Evolutionary conservation across 176 grass and related monocot species (phyloP), one percentile per base, ranked within the genome.

Genomic region (Tillandsia fasciculata): DNA sequence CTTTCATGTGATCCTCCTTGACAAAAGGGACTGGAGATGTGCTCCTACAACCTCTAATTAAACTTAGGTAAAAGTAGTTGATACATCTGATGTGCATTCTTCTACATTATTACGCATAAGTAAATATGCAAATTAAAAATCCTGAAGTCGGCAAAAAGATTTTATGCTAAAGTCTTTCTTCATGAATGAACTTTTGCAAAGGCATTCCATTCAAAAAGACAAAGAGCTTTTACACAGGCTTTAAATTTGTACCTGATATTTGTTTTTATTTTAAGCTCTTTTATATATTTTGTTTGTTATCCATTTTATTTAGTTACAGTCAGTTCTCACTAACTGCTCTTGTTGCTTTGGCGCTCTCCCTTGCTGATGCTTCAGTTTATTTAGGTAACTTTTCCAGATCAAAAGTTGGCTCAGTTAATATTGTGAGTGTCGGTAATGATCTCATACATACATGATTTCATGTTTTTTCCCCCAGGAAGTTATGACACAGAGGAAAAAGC

Each of bases 401-500:
- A 48, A 51, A 49, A 27, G 26, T 70, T 69, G 64, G 57, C 65
- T 70, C 15, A 23, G 22, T 61, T n/a, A 17, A 61, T 18, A 61
- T 61, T 42, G 17, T 61, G 56, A 61, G 56, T 61, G 15, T 23
- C 7, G 56, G 22, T n/a, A 24, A 48, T 14, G 12, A 63, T 78
- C 13, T 10, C 70, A 48, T 17, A 15, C 14, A 64, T 49, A 51
- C 66, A 23, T 24, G 33, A 64, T 49, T 22, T 68, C 23, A 51
- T n/a, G 20, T 15, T 52, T 67, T 27, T 65, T 28, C 48, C 63
- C 64, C 49, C 79, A 99, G 94, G 94, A 50, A 99, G 94, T 74
- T 99, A 93, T 80, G 82, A 90, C 82, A 80, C 81, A 2, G 89
- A 99, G 72, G 87, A 90, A 75, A 99, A 93, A 64, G 94, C 94